Conservation (phyloP, 2,329 filamentous ascomycete genomes). For the Ophiostoma himal-ulmi region DNA sequence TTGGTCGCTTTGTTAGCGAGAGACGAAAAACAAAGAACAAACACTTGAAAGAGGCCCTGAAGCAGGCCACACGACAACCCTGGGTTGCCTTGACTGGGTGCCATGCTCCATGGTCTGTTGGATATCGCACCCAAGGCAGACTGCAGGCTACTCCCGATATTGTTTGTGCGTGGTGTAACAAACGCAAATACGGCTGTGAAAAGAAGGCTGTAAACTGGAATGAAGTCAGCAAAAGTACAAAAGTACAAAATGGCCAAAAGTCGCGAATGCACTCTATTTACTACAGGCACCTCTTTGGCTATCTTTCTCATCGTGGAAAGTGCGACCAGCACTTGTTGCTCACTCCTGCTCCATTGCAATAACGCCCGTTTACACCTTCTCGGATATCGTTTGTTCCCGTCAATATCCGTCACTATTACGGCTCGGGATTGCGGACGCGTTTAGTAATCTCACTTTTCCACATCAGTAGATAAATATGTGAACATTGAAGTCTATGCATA, state of each 20-base stretch:
- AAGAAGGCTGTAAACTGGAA: background rate
- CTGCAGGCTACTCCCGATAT: background rate
- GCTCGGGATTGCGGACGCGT: background rate
- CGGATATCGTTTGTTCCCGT: background rate
- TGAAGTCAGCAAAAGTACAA: background rate
- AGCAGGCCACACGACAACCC: background rate
- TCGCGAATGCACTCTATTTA: background rate
- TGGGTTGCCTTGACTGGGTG: background rate
- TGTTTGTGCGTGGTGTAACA: background rate
- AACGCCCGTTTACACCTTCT: background rate
- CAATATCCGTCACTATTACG: background rate
- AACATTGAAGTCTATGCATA: too few relatives aligned
- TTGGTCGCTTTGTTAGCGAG: background rate
- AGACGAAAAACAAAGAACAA: too few relatives aligned
- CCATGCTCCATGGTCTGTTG: background rate
- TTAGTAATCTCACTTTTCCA: too few relatives aligned
- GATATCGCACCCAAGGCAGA: background rate
- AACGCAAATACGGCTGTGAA: background rate
- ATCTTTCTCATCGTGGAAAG: background rate
- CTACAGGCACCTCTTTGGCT: background rate
- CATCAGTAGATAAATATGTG: too few relatives aligned
- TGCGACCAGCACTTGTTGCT: background rate
- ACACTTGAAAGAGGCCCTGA: background rate
- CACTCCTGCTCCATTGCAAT: background rate
- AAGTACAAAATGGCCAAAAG: background rate